These are phyloP conservation scores for Hemisphaericaspora lyxosophila DNA, from an alignment of 1,139 yeast species.

Conservation along the genomic window DNA sequence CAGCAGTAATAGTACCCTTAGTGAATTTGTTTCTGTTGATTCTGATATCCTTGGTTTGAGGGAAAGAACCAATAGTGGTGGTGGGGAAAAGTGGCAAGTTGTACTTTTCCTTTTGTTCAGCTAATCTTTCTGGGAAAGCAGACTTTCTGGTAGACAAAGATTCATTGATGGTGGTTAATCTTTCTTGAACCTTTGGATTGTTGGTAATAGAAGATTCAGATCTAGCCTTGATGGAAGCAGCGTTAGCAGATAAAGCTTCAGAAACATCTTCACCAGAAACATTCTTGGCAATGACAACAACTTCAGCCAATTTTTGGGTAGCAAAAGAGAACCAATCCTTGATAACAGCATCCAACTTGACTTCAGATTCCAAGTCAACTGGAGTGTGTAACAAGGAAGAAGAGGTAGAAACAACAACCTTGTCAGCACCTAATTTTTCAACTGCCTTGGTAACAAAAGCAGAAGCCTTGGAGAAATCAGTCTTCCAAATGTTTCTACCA, in stretches of 20 bases:
- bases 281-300: constrained; percentile 86
- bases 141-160: constrained; percentile 81
- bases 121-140: constrained; percentile 84
- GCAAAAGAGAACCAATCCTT: constrained; percentile 99
- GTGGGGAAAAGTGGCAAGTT: constrained; percentile 99
- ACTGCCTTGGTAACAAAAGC: constrained; percentile 79
- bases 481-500: constrained; percentile 99
- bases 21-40: constrained; percentile 96
- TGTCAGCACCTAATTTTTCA: constrained; percentile 80
- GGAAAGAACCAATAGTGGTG: constrained; percentile 99
- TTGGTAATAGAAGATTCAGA: constrained; percentile 83
- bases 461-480: constrained; percentile 85
- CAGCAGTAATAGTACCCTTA: constrained; percentile 93
- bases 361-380: constrained; percentile 89
- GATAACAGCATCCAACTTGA: constrained; percentile 84
- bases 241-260: constrained; percentile 75
- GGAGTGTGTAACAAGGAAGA: constrained; percentile 98
- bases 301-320: constrained; percentile 91
- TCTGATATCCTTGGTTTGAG: constrained; percentile 99
- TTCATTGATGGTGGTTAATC: constrained; percentile 80
- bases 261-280: constrained; percentile 76
- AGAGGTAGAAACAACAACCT: constrained; percentile 90
- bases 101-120: constrained; percentile 81
- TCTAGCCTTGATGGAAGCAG: constrained; percentile 84
- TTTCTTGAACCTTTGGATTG: constrained; percentile 85